Base-by-base conservation (phyloP, 495 filamentous ascomycete genomes). In the Aspergillus mulundensis region DNA sequence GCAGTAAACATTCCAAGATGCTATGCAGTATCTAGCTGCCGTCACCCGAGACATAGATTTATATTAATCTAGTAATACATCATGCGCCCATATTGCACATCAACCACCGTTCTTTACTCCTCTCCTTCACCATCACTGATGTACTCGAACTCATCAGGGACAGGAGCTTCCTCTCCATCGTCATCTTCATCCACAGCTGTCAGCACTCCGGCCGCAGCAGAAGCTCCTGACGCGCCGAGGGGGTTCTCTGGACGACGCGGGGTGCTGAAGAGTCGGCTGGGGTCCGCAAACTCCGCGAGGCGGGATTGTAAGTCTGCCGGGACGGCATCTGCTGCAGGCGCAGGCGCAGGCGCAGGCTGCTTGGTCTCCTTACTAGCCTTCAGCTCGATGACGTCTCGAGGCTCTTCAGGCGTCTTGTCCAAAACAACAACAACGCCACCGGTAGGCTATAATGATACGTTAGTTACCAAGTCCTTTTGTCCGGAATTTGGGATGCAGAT, bases 341-440 rank as follows among this genome's bases (percentile, higher is more conserved):
- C 70, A n/a, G 86, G 81, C 59, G 72, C 57, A 19, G 73, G 63
- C 8, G 80, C 70, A n/a, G 86, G 81, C 59, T 82, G 84, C 70
- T 87, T 85, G 7, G 78, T 78, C 28, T 85, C 84, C 70, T 91
- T 93, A 75, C 88, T 90, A 15, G 89, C 83, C 71, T 92, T 91
- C 66, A 96, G 82, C 65, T 96, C 91, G 59, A 97, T 79, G 11
- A 91, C 82, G 23, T 82, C 72, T 65, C 92, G 92, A 40, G 86
- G 71, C 65, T 95, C 88, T 4, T 82, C 80, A 6, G 91, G 89
- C 50, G 86, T 81, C 34, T 87, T 90, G 69, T 99, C 95, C n/a
- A 86, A 76, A 21, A 97, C 81, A 23, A 99, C 80, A 14, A 97
- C 86, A 23, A 96, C 89, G 54, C 95, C 95, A 51, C 94, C 92